A percentile compares a stretch with the other conserved stretches of the same genome.
phyloP scores from a whole-genome alignment of 106 monocot genomes.

The Agapanthus africanus region DNA sequence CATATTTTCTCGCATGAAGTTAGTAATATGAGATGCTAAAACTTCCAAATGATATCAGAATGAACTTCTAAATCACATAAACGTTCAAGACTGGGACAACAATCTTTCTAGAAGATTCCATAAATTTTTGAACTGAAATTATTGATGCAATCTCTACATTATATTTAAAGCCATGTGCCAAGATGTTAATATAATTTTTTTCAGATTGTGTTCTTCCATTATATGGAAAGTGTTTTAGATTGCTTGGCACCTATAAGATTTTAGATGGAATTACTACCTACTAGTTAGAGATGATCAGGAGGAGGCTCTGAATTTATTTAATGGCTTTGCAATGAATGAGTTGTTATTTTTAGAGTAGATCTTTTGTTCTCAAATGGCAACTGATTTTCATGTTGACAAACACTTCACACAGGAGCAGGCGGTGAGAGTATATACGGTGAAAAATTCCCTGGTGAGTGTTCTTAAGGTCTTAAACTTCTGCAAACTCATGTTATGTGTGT shows the following conservation, averaged over 20 bases:
- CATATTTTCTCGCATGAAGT: too few relatives aligned
- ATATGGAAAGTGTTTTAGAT: neutral
- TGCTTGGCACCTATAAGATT: neutral
- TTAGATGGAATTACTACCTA: neutral
- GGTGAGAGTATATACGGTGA: slow-evolving; percentile 98
- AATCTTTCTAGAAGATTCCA: neutral
- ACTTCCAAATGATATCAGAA: too few relatives aligned
- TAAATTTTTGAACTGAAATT: neutral
- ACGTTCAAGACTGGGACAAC: neutral
- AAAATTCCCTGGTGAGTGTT: slow-evolving; percentile 69
- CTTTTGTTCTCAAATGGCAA: neutral
- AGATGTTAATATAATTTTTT: neutral
- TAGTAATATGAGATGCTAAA: too few relatives aligned
- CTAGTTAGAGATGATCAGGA: neutral
- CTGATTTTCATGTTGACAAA: too few relatives aligned
- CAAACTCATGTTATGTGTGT: neutral
- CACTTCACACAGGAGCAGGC: slow-evolving; percentile 90
- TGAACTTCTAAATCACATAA: too few relatives aligned
- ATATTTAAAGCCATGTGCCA: neutral
- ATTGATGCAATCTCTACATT: neutral
- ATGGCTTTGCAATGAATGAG: neutral
- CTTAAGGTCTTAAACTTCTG: neutral
- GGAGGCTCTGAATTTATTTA: neutral
- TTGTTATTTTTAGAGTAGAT: neutral
- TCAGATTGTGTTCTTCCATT: neutral